phyloP scores from a whole-genome alignment of 2,329 filamentous ascomycete species.

The Ascochyta viciae-villosae region DNA sequence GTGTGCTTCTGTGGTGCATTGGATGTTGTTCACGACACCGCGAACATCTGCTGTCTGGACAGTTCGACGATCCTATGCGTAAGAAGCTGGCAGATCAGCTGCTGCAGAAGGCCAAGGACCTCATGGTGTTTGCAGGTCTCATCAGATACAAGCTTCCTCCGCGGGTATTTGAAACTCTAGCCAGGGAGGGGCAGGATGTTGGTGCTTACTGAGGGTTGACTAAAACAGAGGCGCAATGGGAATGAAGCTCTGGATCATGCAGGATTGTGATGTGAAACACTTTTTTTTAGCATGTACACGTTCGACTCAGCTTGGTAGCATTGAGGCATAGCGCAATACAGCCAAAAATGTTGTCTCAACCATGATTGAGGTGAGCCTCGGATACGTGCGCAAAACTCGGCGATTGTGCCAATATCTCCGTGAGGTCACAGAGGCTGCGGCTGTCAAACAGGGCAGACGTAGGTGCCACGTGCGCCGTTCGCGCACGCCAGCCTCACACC shows the following conservation, averaged over 20 bases:
- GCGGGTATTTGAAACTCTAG: slow-evolving; percentile 85
- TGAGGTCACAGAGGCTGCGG: background rate
- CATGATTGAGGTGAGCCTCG: background rate
- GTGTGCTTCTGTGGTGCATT: slow-evolving; percentile 93
- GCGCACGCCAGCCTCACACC: slow-evolving; percentile 1
- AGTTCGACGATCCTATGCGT: slow-evolving; percentile 72
- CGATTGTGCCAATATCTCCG: background rate
- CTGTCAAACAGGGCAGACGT: background rate
- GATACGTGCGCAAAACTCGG: background rate
- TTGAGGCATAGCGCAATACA: background rate
- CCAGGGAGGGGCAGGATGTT: slow-evolving; percentile 68
- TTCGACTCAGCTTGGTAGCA: background rate
- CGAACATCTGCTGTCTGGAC: slow-evolving; percentile 67
- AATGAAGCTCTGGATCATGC: slow-evolving; percentile 2
- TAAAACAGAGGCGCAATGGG: background rate
- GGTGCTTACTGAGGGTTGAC: slow-evolving; percentile 36
- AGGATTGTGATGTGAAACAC: background rate
- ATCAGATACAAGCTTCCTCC: slow-evolving; percentile 89
- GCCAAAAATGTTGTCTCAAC: background rate
- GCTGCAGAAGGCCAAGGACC: slow-evolving; percentile 81
- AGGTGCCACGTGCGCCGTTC: slow-evolving; percentile 1
- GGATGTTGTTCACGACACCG: slow-evolving; percentile 82
- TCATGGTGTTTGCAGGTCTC: slow-evolving; percentile 93
- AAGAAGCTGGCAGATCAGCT: slow-evolving; percentile 68
- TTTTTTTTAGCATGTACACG: slow-evolving; percentile 6